These are phyloP conservation scores for Magnaporthales sp. DNA, from an alignment of 2,329 filamentous ascomycete genomes.

Conservation along the genomic window DNA sequence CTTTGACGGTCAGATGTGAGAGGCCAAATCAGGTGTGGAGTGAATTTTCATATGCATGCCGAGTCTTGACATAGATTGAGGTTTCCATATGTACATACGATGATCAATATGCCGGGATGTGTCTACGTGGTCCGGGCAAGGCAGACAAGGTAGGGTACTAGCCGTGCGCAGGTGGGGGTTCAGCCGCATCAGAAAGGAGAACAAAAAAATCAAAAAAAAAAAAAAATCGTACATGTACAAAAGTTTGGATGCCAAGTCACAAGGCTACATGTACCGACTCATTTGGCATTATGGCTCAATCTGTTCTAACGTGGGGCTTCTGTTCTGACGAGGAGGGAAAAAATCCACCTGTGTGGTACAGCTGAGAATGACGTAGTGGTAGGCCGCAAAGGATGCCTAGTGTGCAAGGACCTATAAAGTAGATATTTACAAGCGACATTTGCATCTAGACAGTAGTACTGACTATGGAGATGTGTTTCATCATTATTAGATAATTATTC, in stretches of 20 bases:
- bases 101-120: background rate
- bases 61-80: background rate
- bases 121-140: background rate
- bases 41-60: background rate
- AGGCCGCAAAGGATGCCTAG: background rate
- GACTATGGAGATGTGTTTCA: background rate
- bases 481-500: background rate
- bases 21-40: background rate
- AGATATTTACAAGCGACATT: background rate
- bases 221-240: slow-evolving; percentile 6
- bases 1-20: background rate
- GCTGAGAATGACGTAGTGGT: background rate
- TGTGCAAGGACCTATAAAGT: background rate
- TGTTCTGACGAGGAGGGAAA: no score
- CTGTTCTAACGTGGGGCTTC: background rate
- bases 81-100: background rate
- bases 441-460: background rate
- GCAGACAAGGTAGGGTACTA: background rate
- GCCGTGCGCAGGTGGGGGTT: background rate
- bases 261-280: slow-evolving; percentile 4
- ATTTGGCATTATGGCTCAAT: background rate
- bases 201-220: slow-evolving; percentile 21
- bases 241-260: slow-evolving; percentile 4
- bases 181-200: slow-evolving; percentile 8
- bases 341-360: background rate